Evolutionary conservation across 768 basidiomycete species (phyloP).

Genomic region (Kwoniella dendrophila): DNA sequence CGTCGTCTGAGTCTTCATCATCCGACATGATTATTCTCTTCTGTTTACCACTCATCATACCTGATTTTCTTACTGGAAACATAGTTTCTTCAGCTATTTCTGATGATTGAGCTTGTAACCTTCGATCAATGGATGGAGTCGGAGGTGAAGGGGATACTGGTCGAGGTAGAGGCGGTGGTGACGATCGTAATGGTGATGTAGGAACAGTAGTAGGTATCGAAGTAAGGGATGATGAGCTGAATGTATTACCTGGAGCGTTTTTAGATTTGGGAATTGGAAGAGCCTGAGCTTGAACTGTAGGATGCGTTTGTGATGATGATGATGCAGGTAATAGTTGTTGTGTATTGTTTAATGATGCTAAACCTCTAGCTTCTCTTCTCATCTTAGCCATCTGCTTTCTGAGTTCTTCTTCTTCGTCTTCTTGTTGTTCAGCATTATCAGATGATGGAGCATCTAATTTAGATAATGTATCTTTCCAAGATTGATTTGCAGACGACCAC

Average conservation of each 20-base stretch:
- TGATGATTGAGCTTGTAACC: conserved; percentile 10
- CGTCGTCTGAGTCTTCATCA: conserved; percentile 26
- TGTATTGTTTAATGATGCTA: not conserved
- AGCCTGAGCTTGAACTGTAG: no score
- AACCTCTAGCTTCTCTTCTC: conserved; percentile 25
- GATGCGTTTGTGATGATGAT: no score
- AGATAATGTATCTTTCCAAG: conserved; percentile 18
- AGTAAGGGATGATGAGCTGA: conserved; percentile 10
- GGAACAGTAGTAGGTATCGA: conserved; percentile 14
- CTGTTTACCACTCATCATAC: conserved; percentile 14
- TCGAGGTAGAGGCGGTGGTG: no score
- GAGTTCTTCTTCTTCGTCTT: conserved; percentile 18
- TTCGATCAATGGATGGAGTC: not conserved
- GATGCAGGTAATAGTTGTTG: no score
- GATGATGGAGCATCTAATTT: conserved; percentile 16
- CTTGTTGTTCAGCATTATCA: conserved; percentile 18
- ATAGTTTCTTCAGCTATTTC: conserved; percentile 26
- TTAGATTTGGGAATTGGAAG: no score
- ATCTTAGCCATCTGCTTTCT: conserved; percentile 26
- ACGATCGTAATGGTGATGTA: conserved; percentile 18
- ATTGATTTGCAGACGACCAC: conserved; percentile 10
- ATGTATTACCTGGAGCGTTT: no score
- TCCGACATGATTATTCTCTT: conserved; percentile 23
- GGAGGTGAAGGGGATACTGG: not conserved
- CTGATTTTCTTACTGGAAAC: conserved; percentile 26